Conservation (phyloP, 768 basidiomycete genomes). For the Mycena leptocephala region DNA sequence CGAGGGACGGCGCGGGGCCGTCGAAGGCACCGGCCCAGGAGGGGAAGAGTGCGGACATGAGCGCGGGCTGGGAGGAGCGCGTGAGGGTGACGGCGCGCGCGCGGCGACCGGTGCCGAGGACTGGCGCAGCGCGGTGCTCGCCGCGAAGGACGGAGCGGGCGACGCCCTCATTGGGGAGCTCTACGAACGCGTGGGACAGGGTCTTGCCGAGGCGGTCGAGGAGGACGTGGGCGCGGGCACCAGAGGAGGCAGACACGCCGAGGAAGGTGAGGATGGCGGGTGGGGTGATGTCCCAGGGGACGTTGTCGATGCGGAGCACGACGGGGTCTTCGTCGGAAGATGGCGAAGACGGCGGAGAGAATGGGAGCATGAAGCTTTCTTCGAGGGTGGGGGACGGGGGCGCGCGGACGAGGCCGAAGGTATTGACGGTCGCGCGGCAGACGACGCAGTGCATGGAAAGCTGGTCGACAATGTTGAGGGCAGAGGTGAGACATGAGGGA, state of each 20-base stretch:
- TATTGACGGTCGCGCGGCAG: conserved; percentile 78
- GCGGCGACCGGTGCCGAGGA: conserved; percentile 84
- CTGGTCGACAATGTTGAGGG: conserved; percentile 91
- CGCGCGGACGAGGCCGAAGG: conserved; percentile 70
- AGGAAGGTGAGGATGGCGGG: conserved; percentile 79
- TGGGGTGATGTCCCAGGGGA: conserved; percentile 94
- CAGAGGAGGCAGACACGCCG: conserved; percentile 77
- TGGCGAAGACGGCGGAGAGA: conserved; percentile 33
- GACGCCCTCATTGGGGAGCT: conserved; percentile 73
- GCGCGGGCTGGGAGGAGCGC: conserved; percentile 83
- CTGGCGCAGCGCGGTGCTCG: conserved; percentile 62
- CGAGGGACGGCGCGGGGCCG: conserved; percentile 77
- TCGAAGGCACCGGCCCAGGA: conserved; percentile 86
- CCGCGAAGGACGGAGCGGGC: conserved; percentile 80
- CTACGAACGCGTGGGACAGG: conserved; percentile 87
- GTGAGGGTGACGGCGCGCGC: conserved; percentile 91
- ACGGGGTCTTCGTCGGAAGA: conserved; percentile 56
- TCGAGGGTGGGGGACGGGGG: conserved; percentile 33
- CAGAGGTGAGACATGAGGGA: conserved; percentile 87
- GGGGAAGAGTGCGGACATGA: conserved; percentile 90
- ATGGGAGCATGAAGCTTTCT: conserved; percentile 29
- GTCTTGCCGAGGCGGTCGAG: conserved; percentile 90
- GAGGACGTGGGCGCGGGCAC: conserved; percentile 82
- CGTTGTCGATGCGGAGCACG: conserved; percentile 89
- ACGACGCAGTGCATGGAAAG: conserved; percentile 91